Evolutionary conservation across 1,284 basidiomycete genomes (phyloP).

Genomic region (Ustanciosporium gigantosporum): DNA sequence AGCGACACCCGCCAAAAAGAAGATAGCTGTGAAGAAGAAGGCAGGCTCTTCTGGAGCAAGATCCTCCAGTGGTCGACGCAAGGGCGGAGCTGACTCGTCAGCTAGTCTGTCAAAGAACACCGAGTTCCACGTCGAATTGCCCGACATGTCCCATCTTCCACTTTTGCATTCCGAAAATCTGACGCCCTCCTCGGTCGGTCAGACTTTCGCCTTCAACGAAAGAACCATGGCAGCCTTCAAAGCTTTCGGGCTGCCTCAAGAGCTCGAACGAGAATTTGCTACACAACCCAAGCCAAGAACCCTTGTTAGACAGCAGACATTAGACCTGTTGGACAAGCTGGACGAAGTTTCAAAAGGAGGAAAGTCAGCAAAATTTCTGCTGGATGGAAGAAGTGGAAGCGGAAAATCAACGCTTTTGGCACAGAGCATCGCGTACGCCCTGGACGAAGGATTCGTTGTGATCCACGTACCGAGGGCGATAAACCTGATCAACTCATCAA

Average conservation of each 20-base stretch:
- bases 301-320: slow-evolving; percentile 42
- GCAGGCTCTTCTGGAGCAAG: slow-evolving; percentile 28
- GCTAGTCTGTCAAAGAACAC: slow-evolving; percentile 31
- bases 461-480: slow-evolving; percentile 84
- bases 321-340: slow-evolving; percentile 46
- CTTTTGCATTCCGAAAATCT: slow-evolving; percentile 41
- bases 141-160: slow-evolving; percentile 47
- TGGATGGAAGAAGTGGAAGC: slow-evolving; percentile 70
- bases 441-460: slow-evolving; percentile 77
- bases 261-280: slow-evolving; percentile 33
- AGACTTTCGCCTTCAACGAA: slow-evolving; percentile 44
- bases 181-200: slow-evolving; percentile 19
- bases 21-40: slow-evolving; percentile 49
- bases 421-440: slow-evolving; percentile 77
- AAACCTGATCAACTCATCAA: slow-evolving; percentile 77
- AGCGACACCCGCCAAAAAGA: slow-evolving; percentile 46
- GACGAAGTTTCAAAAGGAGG: slow-evolving; percentile 25
- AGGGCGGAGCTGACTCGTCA: slow-evolving; percentile 46
- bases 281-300: slow-evolving; percentile 39
- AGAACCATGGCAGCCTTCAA: slow-evolving; percentile 37
- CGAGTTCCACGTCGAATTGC: slow-evolving; percentile 33
- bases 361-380: slow-evolving; percentile 17
- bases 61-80: slow-evolving; percentile 43
- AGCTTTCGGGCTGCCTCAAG: slow-evolving; percentile 45
- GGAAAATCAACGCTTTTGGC: slow-evolving; percentile 83